A percentile compares a stretch with the other conserved stretches of the same genome.
These are phyloP conservation scores for Trichoderma oligosporum DNA, from an alignment of 2,329 filamentous ascomycete species.

Conservation along the genomic window DNA sequence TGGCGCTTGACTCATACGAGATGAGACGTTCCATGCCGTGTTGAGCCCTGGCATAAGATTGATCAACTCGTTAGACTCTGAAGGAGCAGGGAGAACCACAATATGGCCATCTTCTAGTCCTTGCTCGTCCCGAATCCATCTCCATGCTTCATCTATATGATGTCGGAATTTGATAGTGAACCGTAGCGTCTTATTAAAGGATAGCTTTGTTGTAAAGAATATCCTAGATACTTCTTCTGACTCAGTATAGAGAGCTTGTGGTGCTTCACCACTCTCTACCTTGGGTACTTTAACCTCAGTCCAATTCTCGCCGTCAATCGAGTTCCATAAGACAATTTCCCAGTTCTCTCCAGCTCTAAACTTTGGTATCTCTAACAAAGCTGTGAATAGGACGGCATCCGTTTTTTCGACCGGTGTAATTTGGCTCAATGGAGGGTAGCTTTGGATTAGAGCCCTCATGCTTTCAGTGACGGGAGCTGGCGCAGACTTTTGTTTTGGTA, in stretches of 20 bases:
- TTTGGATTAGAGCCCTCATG: slow-evolving; percentile 42
- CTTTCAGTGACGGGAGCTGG: slow-evolving; percentile 27
- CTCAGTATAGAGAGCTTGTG: slow-evolving; percentile 49
- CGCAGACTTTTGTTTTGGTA: slow-evolving; percentile 37
- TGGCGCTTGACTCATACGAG: slow-evolving; percentile 61
- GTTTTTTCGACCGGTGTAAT: slow-evolving; percentile 56
- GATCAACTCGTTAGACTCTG: slow-evolving; percentile 41
- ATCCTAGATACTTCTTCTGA: slow-evolving; percentile 32
- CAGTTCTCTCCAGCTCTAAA: slow-evolving; percentile 55
- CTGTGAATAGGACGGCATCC: slow-evolving; percentile 55
- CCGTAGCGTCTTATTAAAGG: slow-evolving; percentile 46
- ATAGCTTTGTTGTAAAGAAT: slow-evolving; percentile 54
- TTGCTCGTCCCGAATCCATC: slow-evolving; percentile 65
- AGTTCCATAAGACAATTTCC: slow-evolving; percentile 74
- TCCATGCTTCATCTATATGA: slow-evolving; percentile 54
- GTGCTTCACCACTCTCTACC: slow-evolving; percentile 28
- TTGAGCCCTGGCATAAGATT: slow-evolving; percentile 58
- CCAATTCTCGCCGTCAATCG: slow-evolving; percentile 53
- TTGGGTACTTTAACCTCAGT: slow-evolving; percentile 46
- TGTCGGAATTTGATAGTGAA: slow-evolving; percentile 72
- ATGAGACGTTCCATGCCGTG: slow-evolving; percentile 50
- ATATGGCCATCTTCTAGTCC: slow-evolving; percentile 62
- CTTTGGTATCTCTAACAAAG: slow-evolving; percentile 63
- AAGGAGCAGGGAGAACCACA: slow-evolving; percentile 37
- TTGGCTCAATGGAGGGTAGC: slow-evolving; percentile 71